phyloP scores from a whole-genome alignment of 2,329 filamentous ascomycete genomes.

The Scopulariopsis brevicaulis region DNA sequence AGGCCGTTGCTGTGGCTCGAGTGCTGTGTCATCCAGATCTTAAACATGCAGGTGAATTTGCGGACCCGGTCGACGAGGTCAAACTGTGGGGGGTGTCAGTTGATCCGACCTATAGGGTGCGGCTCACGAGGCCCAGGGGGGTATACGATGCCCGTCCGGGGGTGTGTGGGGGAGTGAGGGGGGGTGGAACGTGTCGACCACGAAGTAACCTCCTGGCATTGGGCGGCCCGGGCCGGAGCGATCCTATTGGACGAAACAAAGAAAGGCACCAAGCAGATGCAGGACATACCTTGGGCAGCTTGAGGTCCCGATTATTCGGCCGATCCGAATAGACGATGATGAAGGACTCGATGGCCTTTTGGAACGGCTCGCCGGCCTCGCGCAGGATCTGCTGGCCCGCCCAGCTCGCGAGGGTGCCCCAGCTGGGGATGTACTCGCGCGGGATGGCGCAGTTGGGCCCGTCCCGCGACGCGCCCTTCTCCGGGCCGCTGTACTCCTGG shows the following conservation, averaged over 20 bases:
- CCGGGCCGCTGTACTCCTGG: not conserved
- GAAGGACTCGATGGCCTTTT: slow-evolving; percentile 21
- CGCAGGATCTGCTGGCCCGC: slow-evolving; percentile 23
- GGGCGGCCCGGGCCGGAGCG: not conserved
- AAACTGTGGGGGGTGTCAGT: slow-evolving; percentile 16
- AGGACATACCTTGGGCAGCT: slow-evolving; percentile 25
- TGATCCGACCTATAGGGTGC: not conserved
- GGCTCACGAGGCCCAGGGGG: not conserved
- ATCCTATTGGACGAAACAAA: not conserved
- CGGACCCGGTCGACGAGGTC: slow-evolving; percentile 30
- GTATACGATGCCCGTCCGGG: not conserved
- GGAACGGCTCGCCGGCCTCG: slow-evolving; percentile 20
- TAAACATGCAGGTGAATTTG: slow-evolving; percentile 36
- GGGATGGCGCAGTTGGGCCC: slow-evolving; percentile 12
- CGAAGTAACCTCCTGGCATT: not conserved
- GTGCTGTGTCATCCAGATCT: slow-evolving; percentile 30
- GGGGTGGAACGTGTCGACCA: not conserved
- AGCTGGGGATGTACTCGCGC: slow-evolving; percentile 22
- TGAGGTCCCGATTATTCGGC: slow-evolving; percentile 11
- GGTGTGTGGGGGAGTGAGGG: not conserved
- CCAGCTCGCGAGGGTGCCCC: slow-evolving; percentile 22
- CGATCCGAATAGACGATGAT: slow-evolving; percentile 22
- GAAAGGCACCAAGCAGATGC: not conserved
- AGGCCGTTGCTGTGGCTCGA: slow-evolving; percentile 23
- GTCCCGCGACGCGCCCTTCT: not conserved